These are phyloP conservation scores for Flaveria trinervia DNA, from an alignment of 129 eudicot genomes.

Conservation along the genomic window DNA sequence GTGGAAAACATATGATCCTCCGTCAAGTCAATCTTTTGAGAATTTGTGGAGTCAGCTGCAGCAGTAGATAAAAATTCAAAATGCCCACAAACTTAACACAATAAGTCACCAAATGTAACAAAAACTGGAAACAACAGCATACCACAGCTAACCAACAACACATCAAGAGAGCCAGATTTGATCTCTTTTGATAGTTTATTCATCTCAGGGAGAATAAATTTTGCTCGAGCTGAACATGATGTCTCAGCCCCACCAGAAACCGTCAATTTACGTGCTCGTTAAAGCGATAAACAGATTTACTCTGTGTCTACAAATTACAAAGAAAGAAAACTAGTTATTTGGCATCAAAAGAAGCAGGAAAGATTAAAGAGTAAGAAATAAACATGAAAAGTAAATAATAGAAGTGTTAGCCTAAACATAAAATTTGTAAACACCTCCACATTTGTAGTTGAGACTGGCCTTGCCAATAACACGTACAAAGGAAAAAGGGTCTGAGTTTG, in stretches of 20 bases:
- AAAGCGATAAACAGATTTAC: slow-evolving; percentile 73
- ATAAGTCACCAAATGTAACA: slow-evolving; percentile 17
- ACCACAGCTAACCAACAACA: slow-evolving; percentile 90
- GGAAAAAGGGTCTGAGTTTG: slow-evolving; percentile 68
- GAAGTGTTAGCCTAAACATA: slow-evolving; percentile 19
- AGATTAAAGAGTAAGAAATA: slow-evolving; percentile 18
- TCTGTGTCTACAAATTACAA: slow-evolving; percentile 44
- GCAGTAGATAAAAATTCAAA: slow-evolving; percentile 19
- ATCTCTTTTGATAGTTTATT: slow-evolving; percentile 65
- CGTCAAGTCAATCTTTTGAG: slow-evolving; percentile 45
- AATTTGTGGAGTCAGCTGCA: slow-evolving; percentile 49
- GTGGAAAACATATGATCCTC: slow-evolving; percentile 52
- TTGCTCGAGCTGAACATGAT: slow-evolving; percentile 47
- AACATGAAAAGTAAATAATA: slow-evolving; percentile 22
- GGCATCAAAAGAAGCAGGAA: slow-evolving; percentile 24
- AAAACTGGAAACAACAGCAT: slow-evolving; percentile 27
- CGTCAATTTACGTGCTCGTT: slow-evolving; percentile 60
- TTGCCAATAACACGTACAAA: slow-evolving; percentile 75
- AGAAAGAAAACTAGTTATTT: slow-evolving; percentile 4
- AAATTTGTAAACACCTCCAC: slow-evolving; percentile 52
- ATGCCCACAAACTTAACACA: slow-evolving; percentile 4
- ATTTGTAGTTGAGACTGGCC: slow-evolving; percentile 54
- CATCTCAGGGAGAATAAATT: slow-evolving; percentile 83
- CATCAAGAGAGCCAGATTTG: slow-evolving; percentile 60
- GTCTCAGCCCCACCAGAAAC: slow-evolving; percentile 47